These are phyloP conservation scores for Theobroma cacao DNA, from an alignment of 345 rosid species.

Conservation along the genomic window DNA sequence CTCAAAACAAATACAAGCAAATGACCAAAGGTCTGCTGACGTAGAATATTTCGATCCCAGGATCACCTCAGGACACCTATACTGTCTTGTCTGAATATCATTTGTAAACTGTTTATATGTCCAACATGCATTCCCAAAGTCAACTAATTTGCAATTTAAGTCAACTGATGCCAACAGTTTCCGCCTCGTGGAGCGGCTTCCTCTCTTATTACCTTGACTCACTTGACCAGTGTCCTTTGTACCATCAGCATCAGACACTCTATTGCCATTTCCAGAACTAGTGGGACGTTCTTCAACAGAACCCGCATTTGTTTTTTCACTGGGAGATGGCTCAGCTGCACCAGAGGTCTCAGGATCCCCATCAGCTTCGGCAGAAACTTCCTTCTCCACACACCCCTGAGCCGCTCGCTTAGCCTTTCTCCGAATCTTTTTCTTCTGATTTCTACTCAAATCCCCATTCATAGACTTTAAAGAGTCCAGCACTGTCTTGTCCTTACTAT, in stretches of 20 bases:
- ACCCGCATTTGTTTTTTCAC: constrained; percentile 23
- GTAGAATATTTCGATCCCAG: constrained; percentile 80
- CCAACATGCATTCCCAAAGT: constrained; percentile 84
- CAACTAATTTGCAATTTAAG: constrained; percentile 67
- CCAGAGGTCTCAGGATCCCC: constrained; percentile 37
- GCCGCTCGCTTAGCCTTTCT: constrained; percentile 60
- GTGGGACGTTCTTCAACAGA: constrained; percentile 34
- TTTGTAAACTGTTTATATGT: constrained; percentile 73
- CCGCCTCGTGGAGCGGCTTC: constrained; percentile 44
- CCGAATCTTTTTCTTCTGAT: constrained; percentile 61
- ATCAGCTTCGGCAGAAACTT: constrained; percentile 32
- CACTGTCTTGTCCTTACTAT: constrained; percentile 34
- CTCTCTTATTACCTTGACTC: constrained; percentile 41
- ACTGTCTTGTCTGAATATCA: constrained; percentile 76
- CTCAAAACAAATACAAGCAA: constrained; percentile 81
- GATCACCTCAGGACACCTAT: constrained; percentile 73
- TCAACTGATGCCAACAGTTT: constrained; percentile 47
- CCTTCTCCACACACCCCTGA: constrained; percentile 51
- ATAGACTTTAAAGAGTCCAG: constrained; percentile 29
- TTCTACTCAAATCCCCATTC: constrained; percentile 52
- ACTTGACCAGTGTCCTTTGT: constrained; percentile 27
- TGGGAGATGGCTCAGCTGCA: constrained; percentile 27
- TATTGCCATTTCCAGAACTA: constrained; percentile 27
- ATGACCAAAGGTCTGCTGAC: constrained; percentile 78
- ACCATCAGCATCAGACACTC: constrained; percentile 41